Evolutionary conservation across 164 flowering plant species (phyloP).

Genomic region (Malania oleifera): DNA sequence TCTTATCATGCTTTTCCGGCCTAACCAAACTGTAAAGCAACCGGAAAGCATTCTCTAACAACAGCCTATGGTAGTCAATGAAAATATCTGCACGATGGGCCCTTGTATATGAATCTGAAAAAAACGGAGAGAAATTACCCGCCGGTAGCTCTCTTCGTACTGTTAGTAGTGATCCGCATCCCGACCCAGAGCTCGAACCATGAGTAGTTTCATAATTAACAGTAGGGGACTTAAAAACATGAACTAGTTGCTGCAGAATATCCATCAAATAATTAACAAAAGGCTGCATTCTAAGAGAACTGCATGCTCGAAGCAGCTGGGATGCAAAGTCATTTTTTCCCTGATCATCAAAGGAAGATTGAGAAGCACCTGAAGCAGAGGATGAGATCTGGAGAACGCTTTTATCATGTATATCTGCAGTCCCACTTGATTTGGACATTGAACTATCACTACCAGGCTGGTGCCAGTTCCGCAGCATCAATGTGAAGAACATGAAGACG

Average conservation of each 20-base stretch:
- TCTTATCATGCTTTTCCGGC: conserved; percentile 94
- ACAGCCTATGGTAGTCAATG: conserved; percentile 77
- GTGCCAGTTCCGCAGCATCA: conserved; percentile 98
- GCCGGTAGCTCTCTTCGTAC: conserved; percentile 91
- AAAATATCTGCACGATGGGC: conserved; percentile 85
- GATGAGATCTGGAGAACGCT: conserved; percentile 26
- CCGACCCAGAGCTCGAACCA: conserved; percentile 53
- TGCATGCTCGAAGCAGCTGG: conserved; percentile 80
- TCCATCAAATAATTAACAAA: conserved; percentile 91
- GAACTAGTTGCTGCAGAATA: conserved; percentile 80
- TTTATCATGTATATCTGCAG: conserved; percentile 58
- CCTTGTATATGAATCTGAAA: conserved; percentile 97
- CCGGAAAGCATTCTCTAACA: conserved; percentile 88
- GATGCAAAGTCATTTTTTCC: conserved; percentile 77
- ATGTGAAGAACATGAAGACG: conserved; percentile 93
- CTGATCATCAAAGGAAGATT: conserved; percentile 49
- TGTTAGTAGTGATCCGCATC: conserved; percentile 87
- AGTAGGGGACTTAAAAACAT: conserved; percentile 75
- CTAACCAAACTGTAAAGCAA: conserved; percentile 84
- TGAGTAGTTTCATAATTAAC: conserved; percentile 44
- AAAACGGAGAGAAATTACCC: conserved; percentile 95
- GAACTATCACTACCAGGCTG: conserved; percentile 85
- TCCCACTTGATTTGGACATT: conserved; percentile 42
- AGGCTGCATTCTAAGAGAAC: conserved; percentile 77
- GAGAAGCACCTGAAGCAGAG: conserved; percentile 29